Evolutionary conservation across 2,329 filamentous ascomycete species (phyloP).

Genomic region (Colletotrichum sidae): DNA sequence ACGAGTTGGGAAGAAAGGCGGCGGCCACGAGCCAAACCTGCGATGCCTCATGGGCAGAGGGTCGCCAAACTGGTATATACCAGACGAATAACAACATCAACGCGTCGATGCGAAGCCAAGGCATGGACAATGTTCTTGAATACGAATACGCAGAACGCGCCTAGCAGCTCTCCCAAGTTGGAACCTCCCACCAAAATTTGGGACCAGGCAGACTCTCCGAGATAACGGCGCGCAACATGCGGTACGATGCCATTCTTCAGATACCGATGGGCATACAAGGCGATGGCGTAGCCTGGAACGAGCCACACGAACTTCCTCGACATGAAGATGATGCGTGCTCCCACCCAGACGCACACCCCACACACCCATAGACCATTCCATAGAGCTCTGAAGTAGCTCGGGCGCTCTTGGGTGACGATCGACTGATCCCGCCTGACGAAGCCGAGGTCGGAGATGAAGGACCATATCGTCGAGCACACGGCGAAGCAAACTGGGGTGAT

Average conservation of each 20-base stretch:
- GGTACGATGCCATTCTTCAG: slow-evolving; percentile 61
- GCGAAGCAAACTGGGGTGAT: slow-evolving; percentile 61
- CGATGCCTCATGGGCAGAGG: slow-evolving; percentile 50
- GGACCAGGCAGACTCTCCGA: slow-evolving; percentile 60
- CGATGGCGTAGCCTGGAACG: slow-evolving; percentile 59
- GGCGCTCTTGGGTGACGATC: slow-evolving; percentile 38
- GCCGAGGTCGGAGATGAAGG: slow-evolving; percentile 56
- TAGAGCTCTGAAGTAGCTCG: slow-evolving; percentile 12
- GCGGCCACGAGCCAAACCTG: slow-evolving; percentile 49
- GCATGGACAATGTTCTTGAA: slow-evolving; percentile 61
- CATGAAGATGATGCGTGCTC: slow-evolving; percentile 58
- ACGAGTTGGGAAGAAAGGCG: slow-evolving; percentile 57
- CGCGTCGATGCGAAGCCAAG: slow-evolving; percentile 61
- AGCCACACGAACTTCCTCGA: slow-evolving; percentile 62
- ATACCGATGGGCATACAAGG: slow-evolving; percentile 53
- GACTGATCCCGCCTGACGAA: slow-evolving; percentile 41
- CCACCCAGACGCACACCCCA: slow-evolving; percentile 57
- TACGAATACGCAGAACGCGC: slow-evolving; percentile 60
- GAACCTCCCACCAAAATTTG: slow-evolving; percentile 63
- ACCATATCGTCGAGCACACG: slow-evolving; percentile 55
- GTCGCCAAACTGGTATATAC: slow-evolving; percentile 60
- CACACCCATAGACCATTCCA: slow-evolving; percentile 18
- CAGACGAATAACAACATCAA: slow-evolving; percentile 59
- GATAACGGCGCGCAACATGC: slow-evolving; percentile 57
- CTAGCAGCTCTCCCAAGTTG: slow-evolving; percentile 62